Percentiles rank a stretch among this genome's conserved stretches.
phyloP scores from a whole-genome alignment of 108 stramenopile species.

The Aurantiochytrium sp. region DNA sequence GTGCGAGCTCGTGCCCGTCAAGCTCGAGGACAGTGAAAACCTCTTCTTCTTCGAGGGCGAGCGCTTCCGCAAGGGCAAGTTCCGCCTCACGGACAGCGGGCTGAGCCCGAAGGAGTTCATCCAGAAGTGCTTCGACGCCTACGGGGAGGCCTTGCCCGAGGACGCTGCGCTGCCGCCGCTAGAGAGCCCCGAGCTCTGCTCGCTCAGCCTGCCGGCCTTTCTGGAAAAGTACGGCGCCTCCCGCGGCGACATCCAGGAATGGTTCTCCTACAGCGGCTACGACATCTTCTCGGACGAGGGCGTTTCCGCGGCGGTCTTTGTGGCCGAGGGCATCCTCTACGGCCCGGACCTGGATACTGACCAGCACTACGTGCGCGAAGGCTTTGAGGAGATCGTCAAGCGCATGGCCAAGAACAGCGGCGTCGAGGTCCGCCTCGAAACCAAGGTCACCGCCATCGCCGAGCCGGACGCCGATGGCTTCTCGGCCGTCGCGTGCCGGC shows the following conservation, averaged over 20 bases:
- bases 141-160: not conserved
- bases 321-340: not conserved
- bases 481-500: not conserved
- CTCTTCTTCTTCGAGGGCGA: not conserved
- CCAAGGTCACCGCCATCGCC: not conserved
- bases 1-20: not conserved
- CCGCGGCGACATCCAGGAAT: not conserved
- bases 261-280: constrained; percentile 11
- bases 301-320: not conserved
- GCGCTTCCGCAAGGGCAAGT: not conserved
- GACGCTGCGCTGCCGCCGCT: not conserved
- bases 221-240: constrained; percentile 21
- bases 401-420: not conserved
- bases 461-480: not conserved
- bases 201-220: not conserved
- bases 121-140: not conserved
- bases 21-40: not conserved
- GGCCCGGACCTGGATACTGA: not conserved
- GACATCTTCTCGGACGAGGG: not conserved
- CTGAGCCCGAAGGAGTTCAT: not conserved
- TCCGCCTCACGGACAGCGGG: not conserved
- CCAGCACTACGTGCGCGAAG: constrained; percentile 19
- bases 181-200: not conserved
- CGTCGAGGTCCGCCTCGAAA: not conserved
- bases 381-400: not conserved